Conservation (phyloP, 2,329 filamentous ascomycete species). For the Diaporthe sp. region DNA sequence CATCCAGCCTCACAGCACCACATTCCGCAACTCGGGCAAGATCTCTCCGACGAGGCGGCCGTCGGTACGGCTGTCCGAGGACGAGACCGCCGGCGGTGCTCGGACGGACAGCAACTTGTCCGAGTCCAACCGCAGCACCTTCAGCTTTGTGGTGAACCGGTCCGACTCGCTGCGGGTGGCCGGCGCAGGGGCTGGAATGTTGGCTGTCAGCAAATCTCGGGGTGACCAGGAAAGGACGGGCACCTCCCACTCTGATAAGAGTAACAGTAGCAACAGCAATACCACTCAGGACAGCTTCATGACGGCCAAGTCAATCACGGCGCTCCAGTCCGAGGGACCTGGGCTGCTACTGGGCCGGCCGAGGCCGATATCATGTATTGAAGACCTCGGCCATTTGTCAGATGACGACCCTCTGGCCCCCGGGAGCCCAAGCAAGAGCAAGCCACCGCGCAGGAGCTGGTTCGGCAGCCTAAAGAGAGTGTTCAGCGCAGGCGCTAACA, state of each 20-base stretch:
- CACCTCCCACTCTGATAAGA: conserved; percentile 47
- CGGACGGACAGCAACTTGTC: conserved; percentile 70
- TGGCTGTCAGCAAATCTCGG: conserved; percentile 2
- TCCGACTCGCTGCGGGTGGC: conserved; percentile 52
- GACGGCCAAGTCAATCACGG: conserved; percentile 65
- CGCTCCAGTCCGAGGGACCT: conserved; percentile 67
- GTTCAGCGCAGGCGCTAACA: conserved; percentile 61
- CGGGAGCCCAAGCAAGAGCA: conserved; percentile 69
- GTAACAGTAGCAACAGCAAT: conserved; percentile 53
- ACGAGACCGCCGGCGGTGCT: conserved; percentile 30
- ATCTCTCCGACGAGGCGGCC: conserved; percentile 54
- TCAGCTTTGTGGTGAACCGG: conserved; percentile 51
- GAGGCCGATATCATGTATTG: conserved; percentile 29
- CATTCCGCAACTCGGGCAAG: conserved; percentile 47
- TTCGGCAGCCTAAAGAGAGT: conserved; percentile 77
- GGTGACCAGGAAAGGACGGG: conserved; percentile 42
- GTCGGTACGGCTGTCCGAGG: conserved; percentile 46
- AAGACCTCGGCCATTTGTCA: conserved; percentile 40
- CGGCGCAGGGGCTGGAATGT: conserved; percentile 38
- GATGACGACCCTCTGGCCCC: conserved; percentile 52
- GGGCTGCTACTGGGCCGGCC: conserved; percentile 55
- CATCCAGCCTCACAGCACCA: conserved; percentile 51
- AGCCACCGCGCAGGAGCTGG: conserved; percentile 70
- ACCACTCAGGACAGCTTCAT: conserved; percentile 56
- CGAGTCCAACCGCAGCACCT: conserved; percentile 63